These are phyloP conservation scores for Bretziella fagacearum DNA, from an alignment of 2,329 filamentous ascomycete genomes.

Conservation along the genomic window DNA sequence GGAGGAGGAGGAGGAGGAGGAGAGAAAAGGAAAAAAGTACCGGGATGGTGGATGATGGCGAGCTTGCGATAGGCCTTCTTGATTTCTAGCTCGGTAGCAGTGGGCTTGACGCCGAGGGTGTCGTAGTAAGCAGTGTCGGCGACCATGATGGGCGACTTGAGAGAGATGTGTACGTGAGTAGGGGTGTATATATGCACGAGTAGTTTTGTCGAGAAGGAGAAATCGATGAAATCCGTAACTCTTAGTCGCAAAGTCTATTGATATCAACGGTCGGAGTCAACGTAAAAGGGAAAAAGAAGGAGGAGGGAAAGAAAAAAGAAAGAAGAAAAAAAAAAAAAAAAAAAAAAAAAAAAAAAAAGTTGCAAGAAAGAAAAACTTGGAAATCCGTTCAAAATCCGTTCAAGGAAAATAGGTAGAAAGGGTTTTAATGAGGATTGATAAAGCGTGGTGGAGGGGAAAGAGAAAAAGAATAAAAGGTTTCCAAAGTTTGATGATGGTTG, in stretches of 20 bases:
- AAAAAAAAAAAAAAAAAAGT: slow-evolving; percentile 13
- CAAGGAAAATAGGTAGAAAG: background rate
- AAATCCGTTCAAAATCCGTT: background rate
- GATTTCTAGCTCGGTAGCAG: slow-evolving; percentile 79
- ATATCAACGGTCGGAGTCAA: background rate
- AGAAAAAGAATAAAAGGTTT: background rate
- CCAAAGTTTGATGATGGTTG: background rate
- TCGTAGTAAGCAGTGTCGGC: slow-evolving; percentile 83
- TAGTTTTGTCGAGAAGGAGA: background rate
- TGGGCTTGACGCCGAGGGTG: slow-evolving; percentile 65
- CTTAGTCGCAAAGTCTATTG: background rate
- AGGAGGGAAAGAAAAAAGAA: slow-evolving; percentile 6
- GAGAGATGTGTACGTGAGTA: background rate
- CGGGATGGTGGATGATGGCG: slow-evolving; percentile 83
- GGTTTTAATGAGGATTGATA: background rate
- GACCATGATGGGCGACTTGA: slow-evolving; percentile 57
- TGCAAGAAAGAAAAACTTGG: background rate
- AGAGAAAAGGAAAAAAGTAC: slow-evolving; percentile 27
- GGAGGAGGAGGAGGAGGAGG: background rate
- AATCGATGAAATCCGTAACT: background rate
- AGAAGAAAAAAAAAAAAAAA: slow-evolving; percentile 11
- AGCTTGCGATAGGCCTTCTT: slow-evolving; percentile 94
- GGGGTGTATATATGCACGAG: background rate
- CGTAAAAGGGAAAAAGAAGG: slow-evolving; percentile 3
- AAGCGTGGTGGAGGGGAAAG: background rate